A percentile compares a stretch with the other conserved stretches of the same genome.
These are phyloP conservation scores for Bryoglossum gracile DNA, from an alignment of 495 filamentous ascomycete species.

Conservation along the genomic window DNA sequence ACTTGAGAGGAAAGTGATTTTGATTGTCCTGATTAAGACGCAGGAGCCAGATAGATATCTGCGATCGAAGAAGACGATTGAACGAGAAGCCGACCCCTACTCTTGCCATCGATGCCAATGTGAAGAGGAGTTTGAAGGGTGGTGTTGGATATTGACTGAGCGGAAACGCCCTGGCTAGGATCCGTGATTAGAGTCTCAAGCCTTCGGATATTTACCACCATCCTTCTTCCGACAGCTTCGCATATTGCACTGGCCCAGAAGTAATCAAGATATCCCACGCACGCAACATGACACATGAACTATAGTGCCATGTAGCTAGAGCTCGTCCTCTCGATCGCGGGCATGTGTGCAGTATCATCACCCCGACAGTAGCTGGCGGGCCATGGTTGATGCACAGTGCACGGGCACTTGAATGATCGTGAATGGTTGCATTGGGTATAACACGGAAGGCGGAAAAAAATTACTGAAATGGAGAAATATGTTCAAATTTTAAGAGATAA, in stretches of 20 bases:
- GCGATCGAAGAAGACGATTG: constrained; percentile 3
- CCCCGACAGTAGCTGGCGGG: too few relatives aligned
- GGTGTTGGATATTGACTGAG: neutral
- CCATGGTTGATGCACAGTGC: too few relatives aligned
- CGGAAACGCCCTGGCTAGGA: neutral
- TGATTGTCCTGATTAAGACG: neutral
- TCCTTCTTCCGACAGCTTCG: neutral
- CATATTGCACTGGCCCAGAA: neutral
- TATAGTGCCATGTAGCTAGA: neutral
- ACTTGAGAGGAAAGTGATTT: neutral
- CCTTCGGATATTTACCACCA: neutral
- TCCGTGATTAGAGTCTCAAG: neutral
- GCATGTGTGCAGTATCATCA: too few relatives aligned
- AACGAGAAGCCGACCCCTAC: neutral
- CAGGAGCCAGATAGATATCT: constrained; percentile 7
- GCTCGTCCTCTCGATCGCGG: too few relatives aligned
- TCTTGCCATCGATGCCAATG: neutral
- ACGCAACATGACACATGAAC: neutral
- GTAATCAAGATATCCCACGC: neutral
- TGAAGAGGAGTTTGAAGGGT: neutral
- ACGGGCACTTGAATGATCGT: too few relatives aligned
- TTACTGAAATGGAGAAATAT: too few relatives aligned
- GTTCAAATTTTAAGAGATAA: too few relatives aligned
- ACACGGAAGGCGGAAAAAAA: too few relatives aligned
- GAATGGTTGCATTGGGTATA: too few relatives aligned